A percentile compares a stretch with the other conserved stretches of the same genome.
Conservation (phyloP, 2,329 filamentous ascomycete genomes). For the Talaromyces sp. region DNA sequence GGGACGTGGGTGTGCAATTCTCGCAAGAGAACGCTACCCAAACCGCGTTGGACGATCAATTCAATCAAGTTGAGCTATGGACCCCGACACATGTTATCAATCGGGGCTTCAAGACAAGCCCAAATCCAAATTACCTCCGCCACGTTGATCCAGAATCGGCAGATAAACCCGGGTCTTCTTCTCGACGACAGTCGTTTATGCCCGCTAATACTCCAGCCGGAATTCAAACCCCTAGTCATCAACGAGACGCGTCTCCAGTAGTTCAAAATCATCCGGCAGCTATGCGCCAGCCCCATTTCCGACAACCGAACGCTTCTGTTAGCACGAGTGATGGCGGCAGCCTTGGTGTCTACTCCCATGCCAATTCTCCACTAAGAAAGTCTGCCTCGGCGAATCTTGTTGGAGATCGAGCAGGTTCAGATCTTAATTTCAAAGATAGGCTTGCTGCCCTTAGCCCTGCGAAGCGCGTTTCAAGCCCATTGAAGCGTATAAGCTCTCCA, state of each 20-base stretch:
- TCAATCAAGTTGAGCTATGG: constrained; percentile 55
- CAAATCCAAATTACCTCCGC: constrained; percentile 72
- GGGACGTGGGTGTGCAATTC: constrained; percentile 74
- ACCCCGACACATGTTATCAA: constrained; percentile 60
- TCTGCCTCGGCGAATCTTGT: constrained; percentile 55
- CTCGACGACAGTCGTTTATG: constrained; percentile 13
- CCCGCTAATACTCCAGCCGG: constrained; percentile 18
- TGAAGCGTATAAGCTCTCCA: constrained; percentile 8
- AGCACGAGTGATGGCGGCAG: constrained; percentile 62
- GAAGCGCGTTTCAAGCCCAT: constrained; percentile 24
- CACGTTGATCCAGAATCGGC: constrained; percentile 64
- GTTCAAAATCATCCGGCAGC: constrained; percentile 30
- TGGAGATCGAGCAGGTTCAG: constrained; percentile 28
- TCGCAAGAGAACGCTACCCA: constrained; percentile 38
- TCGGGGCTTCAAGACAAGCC: constrained; percentile 71
- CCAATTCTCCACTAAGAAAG: constrained; percentile 78
- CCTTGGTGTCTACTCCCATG: constrained; percentile 73
- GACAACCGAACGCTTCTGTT: constrained; percentile 30
- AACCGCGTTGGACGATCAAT: constrained; percentile 37
- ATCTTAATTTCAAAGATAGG: constrained; percentile 30
- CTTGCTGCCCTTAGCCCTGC: constrained; percentile 31
- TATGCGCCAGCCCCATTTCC: constrained; percentile 51
- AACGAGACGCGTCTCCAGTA: constrained; percentile 44
- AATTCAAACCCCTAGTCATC: constrained; percentile 37
- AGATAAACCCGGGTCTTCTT: constrained; percentile 19